Evolutionary conservation across 2,329 filamentous ascomycete genomes (phyloP).

Genomic region (Colletotrichum incanum): DNA sequence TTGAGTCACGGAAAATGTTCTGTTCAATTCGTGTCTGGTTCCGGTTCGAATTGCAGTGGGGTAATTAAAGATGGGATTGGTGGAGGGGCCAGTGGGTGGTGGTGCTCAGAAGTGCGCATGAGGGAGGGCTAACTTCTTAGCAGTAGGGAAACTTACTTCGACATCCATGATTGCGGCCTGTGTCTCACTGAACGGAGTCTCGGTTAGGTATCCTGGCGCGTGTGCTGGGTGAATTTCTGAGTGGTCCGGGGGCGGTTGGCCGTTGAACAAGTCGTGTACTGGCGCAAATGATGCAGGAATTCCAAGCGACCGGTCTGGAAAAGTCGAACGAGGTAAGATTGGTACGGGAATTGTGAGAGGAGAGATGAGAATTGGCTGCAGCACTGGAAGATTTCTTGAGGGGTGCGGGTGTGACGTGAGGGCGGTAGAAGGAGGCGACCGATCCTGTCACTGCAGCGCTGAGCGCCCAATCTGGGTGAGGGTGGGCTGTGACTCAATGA

Average conservation of each 20-base stretch:
- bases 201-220: conserved; percentile 41
- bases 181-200: conserved; percentile 41
- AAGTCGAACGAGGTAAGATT: conserved; percentile 21
- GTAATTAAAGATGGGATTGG: conserved; percentile 40
- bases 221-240: conserved; percentile 4
- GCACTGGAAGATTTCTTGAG: conserved; percentile 36
- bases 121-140: conserved; percentile 43
- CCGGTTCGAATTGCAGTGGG: conserved; percentile 35
- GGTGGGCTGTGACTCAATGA: conserved; percentile 27
- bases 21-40: conserved; percentile 36
- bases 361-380: conserved; percentile 20
- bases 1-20: conserved; percentile 42
- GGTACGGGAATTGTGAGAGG: conserved; percentile 33
- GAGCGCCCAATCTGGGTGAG: not conserved
- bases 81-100: conserved; percentile 39
- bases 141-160: conserved; percentile 50
- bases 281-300: conserved; percentile 9
- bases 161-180: conserved; percentile 51
- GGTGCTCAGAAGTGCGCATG: conserved; percentile 38
- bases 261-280: conserved; percentile 5
- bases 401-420: conserved; percentile 38
- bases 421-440: conserved; percentile 26
- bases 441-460: conserved; percentile 10
- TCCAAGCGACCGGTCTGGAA: conserved; percentile 19
- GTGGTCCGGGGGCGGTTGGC: conserved; percentile 1